Percentiles rank a stretch among this genome's conserved stretches.
Evolutionary conservation across 1,139 yeast genomes (phyloP).

Genomic region (Yamadazyma membranifaciens): DNA sequence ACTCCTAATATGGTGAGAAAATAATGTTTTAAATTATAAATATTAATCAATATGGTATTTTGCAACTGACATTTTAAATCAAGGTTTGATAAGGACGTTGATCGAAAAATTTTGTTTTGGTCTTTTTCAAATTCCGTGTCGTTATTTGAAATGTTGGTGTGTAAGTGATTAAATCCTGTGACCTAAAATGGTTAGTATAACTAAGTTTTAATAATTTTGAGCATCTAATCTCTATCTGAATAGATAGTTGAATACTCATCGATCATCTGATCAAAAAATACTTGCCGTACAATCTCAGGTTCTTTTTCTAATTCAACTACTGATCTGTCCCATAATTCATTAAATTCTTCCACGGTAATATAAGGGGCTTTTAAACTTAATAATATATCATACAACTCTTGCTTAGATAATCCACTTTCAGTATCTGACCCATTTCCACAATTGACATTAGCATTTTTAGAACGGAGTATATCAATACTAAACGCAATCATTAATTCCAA

Average conservation of each 20-base stretch:
- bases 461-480: constrained; percentile 64
- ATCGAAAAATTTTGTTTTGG: constrained; percentile 58
- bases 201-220: background rate
- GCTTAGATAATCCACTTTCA: constrained; percentile 51
- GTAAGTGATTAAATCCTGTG: constrained; percentile 27
- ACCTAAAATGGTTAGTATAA: constrained; percentile 23
- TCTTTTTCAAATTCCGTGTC: constrained; percentile 29
- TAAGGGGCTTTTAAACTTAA: constrained; percentile 57
- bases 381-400: constrained; percentile 59
- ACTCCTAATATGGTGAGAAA: constrained; percentile 28
- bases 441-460: constrained; percentile 63
- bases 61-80: constrained; percentile 60
- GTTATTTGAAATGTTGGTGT: constrained; percentile 23
- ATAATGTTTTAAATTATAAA: constrained; percentile 40
- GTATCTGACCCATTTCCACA: constrained; percentile 53
- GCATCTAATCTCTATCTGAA: background rate
- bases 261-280: constrained; percentile 15
- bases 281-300: constrained; percentile 82
- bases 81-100: constrained; percentile 68
- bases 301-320: constrained; percentile 63
- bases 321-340: constrained; percentile 75
- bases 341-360: constrained; percentile 71
- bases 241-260: no score
- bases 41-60: constrained; percentile 50
- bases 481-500: constrained; percentile 66